Evolutionary conservation across 2,329 filamentous ascomycete species (phyloP), one percentile per base, ranked within the genome.

Genomic region (Chaetothyriales sp.): DNA sequence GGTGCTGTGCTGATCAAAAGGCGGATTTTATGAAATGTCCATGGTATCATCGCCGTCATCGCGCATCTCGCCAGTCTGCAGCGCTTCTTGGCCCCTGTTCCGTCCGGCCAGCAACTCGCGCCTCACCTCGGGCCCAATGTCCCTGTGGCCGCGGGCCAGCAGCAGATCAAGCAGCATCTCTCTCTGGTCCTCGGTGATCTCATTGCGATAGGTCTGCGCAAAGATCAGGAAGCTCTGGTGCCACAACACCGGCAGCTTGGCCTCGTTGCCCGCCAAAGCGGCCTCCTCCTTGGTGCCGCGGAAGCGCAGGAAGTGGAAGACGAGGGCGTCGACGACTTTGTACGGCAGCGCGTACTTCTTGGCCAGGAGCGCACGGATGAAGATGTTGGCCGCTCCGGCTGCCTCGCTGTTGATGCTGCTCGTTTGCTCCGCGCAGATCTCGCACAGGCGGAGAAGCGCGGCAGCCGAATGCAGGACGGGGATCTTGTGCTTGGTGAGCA

Each of bases 301-400:
- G 73, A 95, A 95, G 15, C 92, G 84, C 56, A 97, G 69, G 69
- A 98, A 98, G 69, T 98, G 90, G 73, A 97, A 97, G 8, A 98
- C 92, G 1, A 97, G 74, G 1, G 89, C 84, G 62, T 98, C 92
- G 48, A 98, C 82, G 50, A 95, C 90, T 69, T 94, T 90, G 72
- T 86, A 95, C 0, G 90, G 92, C 9, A 98, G 74, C 0, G 92
- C 92, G 62, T 98, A 97, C 65, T 94, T 94, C 77, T 98, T 98
- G 69, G 95, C 90, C 3, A 98, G 74, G 40, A 98, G 77, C 0
- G 87, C 82, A 64, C 87, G 87, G 70, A 98, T 94, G 69, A 98
- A 94, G 61, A 95, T 85, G 69, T 95, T 97, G 56, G 89, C 92
- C 3, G 89, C 85, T 46, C 90, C 90, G 18, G 89, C 89, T 46